Base-by-base conservation (phyloP, 2,329 filamentous ascomycete genomes). In the Aureobasidium sp. region DNA sequence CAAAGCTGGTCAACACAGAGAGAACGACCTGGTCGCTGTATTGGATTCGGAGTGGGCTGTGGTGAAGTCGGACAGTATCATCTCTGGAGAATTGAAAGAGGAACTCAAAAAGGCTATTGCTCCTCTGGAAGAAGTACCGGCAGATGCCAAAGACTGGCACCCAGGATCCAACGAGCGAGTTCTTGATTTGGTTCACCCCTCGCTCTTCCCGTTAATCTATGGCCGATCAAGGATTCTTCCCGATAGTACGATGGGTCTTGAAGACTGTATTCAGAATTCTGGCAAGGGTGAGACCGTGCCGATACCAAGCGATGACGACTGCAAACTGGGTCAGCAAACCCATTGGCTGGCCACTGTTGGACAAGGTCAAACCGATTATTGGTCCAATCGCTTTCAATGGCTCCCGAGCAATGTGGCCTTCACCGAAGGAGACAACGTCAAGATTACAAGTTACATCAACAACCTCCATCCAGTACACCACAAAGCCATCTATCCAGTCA, bases 101-200 rank as follows among this genome's bases (percentile, higher is more conserved):
- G 70, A 73, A 1, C 73, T 88, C 3, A 74, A 68, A 31, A 65
- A 68, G 2, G 78, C 76, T 1, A 78, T 82, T 36, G 69, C 70
- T 1, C 69, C 69, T 0, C 73, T 89, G 1, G 80, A 87, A 63
- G 70, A 80, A 20, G 75, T 82, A 0, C 78, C 80, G 0, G 78
- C 81, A 7, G 61, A 73, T 0, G 55, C 75, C 37, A 80, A 81
- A 65, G 85, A 87, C 70, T 89, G 81, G 79, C 83, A 88, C 70
- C 86, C 85, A 0, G 75, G 79, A 2, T 84, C 81, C 0, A 74
- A 84, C 36, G 71, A 75, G 0, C 79, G 78, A 63, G 84, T 89
- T 1, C 78, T 86, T 0, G 81, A 89, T 68, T 73, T 88, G 1
- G 78, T 88, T 5, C 80, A 88, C 65, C 85, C 86, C 0, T 88